phyloP scores from a whole-genome alignment of 805 yeast species.

The Yarrowia sp. region DNA sequence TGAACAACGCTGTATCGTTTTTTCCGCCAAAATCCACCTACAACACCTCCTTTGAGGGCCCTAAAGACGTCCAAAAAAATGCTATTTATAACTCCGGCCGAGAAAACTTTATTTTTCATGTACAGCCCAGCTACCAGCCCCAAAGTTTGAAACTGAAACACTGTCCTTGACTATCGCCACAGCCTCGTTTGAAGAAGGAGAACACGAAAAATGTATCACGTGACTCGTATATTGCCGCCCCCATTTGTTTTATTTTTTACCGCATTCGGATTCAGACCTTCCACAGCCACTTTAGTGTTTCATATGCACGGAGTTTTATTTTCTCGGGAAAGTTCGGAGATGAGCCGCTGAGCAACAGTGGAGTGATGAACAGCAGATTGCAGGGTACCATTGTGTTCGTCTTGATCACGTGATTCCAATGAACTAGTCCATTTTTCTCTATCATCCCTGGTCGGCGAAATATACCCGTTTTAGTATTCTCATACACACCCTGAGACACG shows the following conservation, averaged over 20 bases:
- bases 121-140: slow-evolving; percentile 16
- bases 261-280: too few relatives aligned
- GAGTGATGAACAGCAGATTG: too few relatives aligned
- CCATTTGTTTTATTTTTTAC: too few relatives aligned
- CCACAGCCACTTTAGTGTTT: too few relatives aligned
- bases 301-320: background rate
- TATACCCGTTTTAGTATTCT: too few relatives aligned
- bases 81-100: background rate
- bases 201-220: background rate
- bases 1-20: too few relatives aligned
- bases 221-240: background rate
- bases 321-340: background rate
- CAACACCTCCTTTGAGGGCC: too few relatives aligned
- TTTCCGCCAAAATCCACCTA: background rate
- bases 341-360: background rate
- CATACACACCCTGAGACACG: too few relatives aligned
- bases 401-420: background rate
- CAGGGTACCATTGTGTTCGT: background rate
- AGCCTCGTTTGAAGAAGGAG: background rate
- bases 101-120: background rate
- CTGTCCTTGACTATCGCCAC: background rate
- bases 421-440: background rate
- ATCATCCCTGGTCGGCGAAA: background rate
- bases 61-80: background rate
- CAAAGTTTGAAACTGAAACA: slow-evolving; percentile 16